These are phyloP conservation scores for Pisolithus thermaeus DNA, from an alignment of 1,284 basidiomycete genomes.

Conservation along the genomic window DNA sequence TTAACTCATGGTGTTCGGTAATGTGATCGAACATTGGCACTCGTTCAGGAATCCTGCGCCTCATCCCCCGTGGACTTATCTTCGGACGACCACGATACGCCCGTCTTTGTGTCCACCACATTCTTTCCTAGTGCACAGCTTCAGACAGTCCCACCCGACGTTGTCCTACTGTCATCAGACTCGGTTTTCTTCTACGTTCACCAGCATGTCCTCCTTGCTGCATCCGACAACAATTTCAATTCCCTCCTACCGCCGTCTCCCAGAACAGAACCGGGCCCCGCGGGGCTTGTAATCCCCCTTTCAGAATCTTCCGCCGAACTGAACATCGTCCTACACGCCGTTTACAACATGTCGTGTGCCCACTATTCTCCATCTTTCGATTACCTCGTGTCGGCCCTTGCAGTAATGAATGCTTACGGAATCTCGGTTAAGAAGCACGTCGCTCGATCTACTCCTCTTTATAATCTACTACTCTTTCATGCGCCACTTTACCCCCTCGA, in stretches of 20 bases:
- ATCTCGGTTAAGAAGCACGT: too few relatives aligned
- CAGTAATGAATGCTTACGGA: too few relatives aligned
- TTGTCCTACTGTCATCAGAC: slow-evolving; percentile 65
- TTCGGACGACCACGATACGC: slow-evolving; percentile 31
- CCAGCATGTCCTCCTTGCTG: slow-evolving; percentile 39
- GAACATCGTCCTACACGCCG: too few relatives aligned
- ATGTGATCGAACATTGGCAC: slow-evolving; percentile 4
- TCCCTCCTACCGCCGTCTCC: slow-evolving; percentile 35
- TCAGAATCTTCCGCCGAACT: too few relatives aligned
- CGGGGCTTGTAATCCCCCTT: too few relatives aligned
- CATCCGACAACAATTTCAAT: slow-evolving; percentile 52
- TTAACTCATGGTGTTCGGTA: slow-evolving; percentile 1
- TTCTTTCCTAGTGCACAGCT: slow-evolving; percentile 67
- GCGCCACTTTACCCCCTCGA: too few relatives aligned
- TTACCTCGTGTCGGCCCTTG: too few relatives aligned
- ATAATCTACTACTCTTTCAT: too few relatives aligned
- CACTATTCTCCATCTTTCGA: too few relatives aligned
- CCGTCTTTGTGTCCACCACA: slow-evolving; percentile 74
- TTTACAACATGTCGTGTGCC: too few relatives aligned
- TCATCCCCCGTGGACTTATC: slow-evolving; percentile 41
- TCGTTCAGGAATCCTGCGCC: slow-evolving; percentile 42
- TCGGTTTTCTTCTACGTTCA: slow-evolving; percentile 73
- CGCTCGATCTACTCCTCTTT: too few relatives aligned
- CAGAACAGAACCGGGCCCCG: too few relatives aligned
- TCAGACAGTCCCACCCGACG: slow-evolving; percentile 48